phyloP scores from a whole-genome alignment of 202 grass and related monocot species.

The Digitaria exilis region DNA sequence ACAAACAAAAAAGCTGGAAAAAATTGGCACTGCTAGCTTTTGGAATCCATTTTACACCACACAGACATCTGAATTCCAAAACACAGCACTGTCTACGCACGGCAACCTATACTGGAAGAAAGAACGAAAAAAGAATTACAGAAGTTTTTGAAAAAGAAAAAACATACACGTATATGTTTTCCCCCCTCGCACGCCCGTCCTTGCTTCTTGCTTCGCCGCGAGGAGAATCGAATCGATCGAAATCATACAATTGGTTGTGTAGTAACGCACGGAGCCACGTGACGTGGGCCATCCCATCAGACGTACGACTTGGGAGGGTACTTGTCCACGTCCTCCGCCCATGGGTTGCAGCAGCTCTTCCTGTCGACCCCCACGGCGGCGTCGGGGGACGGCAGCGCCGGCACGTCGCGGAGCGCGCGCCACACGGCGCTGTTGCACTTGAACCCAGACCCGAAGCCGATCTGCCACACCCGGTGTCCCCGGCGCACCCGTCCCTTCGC shows the following conservation, averaged over 20 bases:
- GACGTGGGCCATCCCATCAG: not conserved
- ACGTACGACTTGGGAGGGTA: slow-evolving; percentile 71
- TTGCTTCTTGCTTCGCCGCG: not conserved
- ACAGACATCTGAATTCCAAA: slow-evolving; percentile 36
- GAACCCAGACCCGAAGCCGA: slow-evolving; percentile 94
- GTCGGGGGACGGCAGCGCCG: slow-evolving; percentile 33
- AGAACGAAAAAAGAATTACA: not conserved
- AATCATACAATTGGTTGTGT: slow-evolving; percentile 41
- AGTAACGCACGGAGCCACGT: not conserved
- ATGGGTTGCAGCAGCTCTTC: slow-evolving; percentile 73
- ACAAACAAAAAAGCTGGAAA: slow-evolving; percentile 28
- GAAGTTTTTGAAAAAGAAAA: not conserved
- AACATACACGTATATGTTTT: not conserved
- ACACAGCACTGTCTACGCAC: slow-evolving; percentile 33
- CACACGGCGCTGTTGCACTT: slow-evolving; percentile 98
- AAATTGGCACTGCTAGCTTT: slow-evolving; percentile 34
- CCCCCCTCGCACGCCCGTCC: not conserved
- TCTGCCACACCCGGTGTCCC: slow-evolving; percentile 91
- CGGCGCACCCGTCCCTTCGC: slow-evolving; percentile 79
- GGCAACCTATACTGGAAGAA: slow-evolving; percentile 37
- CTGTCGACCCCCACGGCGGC: not conserved
- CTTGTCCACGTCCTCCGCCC: slow-evolving; percentile 71
- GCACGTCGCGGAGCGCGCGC: slow-evolving; percentile 76
- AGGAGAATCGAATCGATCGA: slow-evolving; percentile 34
- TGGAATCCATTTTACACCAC: slow-evolving; percentile 48